Evolutionary conservation across 1,139 yeast species (phyloP), one percentile per base, ranked within the genome.

Genomic region (Meyerozyma smithsonii): DNA sequence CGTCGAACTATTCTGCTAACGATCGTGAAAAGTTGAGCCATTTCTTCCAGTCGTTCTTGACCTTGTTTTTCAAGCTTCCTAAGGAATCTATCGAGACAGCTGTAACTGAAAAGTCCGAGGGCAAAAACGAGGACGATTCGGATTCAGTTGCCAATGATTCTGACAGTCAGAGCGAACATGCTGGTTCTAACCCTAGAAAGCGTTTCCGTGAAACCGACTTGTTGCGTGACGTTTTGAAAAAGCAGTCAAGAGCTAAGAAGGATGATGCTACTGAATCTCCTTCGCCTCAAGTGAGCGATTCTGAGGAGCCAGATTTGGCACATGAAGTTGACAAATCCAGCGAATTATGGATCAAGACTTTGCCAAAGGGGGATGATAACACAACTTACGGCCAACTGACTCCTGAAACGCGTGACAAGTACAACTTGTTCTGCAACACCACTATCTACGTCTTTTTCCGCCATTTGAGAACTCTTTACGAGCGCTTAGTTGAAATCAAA

Each of bases 401-500:
- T 38, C 56, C 47, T 17, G 66, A 54, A 38, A 64, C 53, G 43
- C 66, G 72, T 40, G 69, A 61, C 44, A 77, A 74, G 37, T 92
- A 69, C 68, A 90, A 89, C 59, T 62, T 90, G 56, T 92, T 92
- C 68, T 85, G 89, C 47, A 92, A 90, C 60, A 85, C 97, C n/a
- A 81, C 92, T 41, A 78, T 90, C 34, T 92, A 92, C 56, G 89
- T 90, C 30, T 89, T 92, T 55, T 79, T 89, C 77, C 85, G 99
- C 51, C 84, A 85, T 54, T 70, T 90, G 57, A 81, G 87, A 48
- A 86, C 88, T 3, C 64, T 92, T 23, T 92, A 87, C 58, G 84
- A 80, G 54, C 79, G 99, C 52, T 68, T 92, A 40, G 68, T 70
- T 37, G 96, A 88, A 52, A 79, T 90, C 41, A 92, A 90, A 62